Percentiles rank a stretch among this genome's conserved stretches.
These are phyloP conservation scores for Diaporthe humulicola DNA, from an alignment of 2,329 filamentous ascomycete species.

Conservation along the genomic window DNA sequence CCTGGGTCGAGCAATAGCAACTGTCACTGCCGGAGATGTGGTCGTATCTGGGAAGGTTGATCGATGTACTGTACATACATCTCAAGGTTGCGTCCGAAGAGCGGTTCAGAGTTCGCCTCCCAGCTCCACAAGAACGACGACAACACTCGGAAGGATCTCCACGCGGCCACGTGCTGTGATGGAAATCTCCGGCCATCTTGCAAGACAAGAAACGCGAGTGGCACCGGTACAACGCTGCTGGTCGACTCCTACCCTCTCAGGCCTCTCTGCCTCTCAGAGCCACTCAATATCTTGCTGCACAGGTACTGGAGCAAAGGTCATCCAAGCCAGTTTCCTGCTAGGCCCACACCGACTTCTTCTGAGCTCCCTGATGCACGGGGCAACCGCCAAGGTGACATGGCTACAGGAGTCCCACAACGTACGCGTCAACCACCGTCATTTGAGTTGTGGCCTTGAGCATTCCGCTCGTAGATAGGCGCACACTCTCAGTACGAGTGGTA, in stretches of 20 bases:
- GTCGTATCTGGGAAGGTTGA: constrained; percentile 25
- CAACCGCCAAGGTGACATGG: background rate
- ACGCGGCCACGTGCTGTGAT: constrained; percentile 26
- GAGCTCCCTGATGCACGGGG: background rate
- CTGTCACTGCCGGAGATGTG: constrained; percentile 8
- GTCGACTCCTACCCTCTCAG: constrained; percentile 21
- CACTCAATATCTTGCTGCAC: background rate
- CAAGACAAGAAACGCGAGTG: constrained; percentile 19
- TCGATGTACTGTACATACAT: constrained; percentile 15
- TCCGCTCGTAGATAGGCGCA: background rate
- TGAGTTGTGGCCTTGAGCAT: constrained; percentile 3
- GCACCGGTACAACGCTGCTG: constrained; percentile 14
- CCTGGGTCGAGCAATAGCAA: constrained; percentile 26
- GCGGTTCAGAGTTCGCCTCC: constrained; percentile 21
- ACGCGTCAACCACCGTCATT: constrained; percentile 16
- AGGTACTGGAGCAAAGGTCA: constrained; percentile 6
- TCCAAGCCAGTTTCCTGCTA: constrained; percentile 15
- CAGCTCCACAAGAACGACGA: constrained; percentile 24
- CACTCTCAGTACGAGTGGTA: background rate
- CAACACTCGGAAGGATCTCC: constrained; percentile 27
- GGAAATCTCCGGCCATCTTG: constrained; percentile 31
- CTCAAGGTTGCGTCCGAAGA: constrained; percentile 16
- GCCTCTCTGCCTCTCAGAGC: too few species aligned
- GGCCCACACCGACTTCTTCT: constrained; percentile 25
- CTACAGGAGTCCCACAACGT: constrained; percentile 10